These are phyloP conservation scores for Calendula officinalis DNA, from an alignment of 129 eudicot genomes.

Conservation along the genomic window DNA sequence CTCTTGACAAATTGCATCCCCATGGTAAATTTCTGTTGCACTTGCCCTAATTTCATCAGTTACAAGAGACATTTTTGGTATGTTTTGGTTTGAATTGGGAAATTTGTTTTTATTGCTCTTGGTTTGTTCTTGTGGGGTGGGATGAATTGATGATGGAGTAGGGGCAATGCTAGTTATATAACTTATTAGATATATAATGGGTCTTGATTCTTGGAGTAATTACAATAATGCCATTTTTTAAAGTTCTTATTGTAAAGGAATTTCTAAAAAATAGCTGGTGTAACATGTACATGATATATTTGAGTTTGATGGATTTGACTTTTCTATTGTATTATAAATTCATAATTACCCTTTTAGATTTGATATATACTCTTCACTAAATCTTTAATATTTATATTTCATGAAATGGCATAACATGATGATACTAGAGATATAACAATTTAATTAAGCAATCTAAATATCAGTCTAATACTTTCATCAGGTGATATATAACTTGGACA, in stretches of 20 bases:
- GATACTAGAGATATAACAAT: too few species aligned
- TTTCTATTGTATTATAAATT: background rate
- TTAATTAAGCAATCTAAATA: too few species aligned
- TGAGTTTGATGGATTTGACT: conserved; percentile 20
- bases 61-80: conserved; percentile 47
- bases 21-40: conserved; percentile 63
- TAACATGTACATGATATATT: background rate
- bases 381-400: too few species aligned
- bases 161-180: conserved; percentile 28
- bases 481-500: too few species aligned
- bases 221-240: conserved; percentile 18
- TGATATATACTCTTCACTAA: too few species aligned
- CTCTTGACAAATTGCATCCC: conserved; percentile 56
- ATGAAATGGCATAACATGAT: too few species aligned
- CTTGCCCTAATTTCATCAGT: conserved; percentile 58
- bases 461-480: too few species aligned
- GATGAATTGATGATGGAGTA: conserved; percentile 22
- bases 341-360: background rate
- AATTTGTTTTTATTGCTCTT: background rate
- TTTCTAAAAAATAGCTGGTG: background rate
- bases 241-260: background rate
- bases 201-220: background rate
- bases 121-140: conserved; percentile 5
- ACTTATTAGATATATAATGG: background rate
- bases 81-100: conserved; percentile 17